Evolutionary conservation across 2,329 filamentous ascomycete species (phyloP), one percentile per base, ranked within the genome.

Genomic region (Microsporum audouinii): DNA sequence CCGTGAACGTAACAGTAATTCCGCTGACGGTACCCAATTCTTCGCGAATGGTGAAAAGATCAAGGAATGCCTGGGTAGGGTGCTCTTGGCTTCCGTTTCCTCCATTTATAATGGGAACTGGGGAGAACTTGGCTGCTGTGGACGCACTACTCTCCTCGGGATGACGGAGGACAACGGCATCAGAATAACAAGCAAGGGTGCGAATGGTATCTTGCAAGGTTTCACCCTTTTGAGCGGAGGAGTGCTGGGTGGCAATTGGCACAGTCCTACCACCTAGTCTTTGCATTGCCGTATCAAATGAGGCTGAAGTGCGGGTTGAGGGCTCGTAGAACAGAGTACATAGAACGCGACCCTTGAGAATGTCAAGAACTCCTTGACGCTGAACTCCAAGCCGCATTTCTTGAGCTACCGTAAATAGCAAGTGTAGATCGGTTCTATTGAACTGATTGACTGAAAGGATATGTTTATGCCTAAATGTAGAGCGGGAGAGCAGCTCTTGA

Each of bases 241-340:
- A 96, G 67, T 89, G 84, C 4, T 86, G 83, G 2, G 92, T 95
- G 45, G 90, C 81, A 70, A 97, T 86, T 59, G 86, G 81, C 60
- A 99, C 82, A 2, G 88, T 92, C 57, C 90, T 84, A 56, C 94
- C 94, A 67, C 94, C 94, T 3, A 99, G 86, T 59, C 95, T 88
- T 80, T 99, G 95, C 94, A 99, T 99, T 47, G 94, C 94, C 61
- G 92, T 89, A 71, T 99, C 94, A 69, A 99, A 99, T 2, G 94
- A 99, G 41, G 89, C 85, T 10, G 92, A 96, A 3, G 94, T 99
- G 60, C 94, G 84, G 2, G 94, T 99, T 0, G 92, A 97, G 1
- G 94, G 94, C 80, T 99, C 94, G 75, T 91, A 99, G 82, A 99
- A 99, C 78, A 99, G 85, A 1, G 89, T 94, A 77, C 88, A 90